Base-by-base conservation (phyloP, 73 alveolate species). In the Breviolum minutum region DNA sequence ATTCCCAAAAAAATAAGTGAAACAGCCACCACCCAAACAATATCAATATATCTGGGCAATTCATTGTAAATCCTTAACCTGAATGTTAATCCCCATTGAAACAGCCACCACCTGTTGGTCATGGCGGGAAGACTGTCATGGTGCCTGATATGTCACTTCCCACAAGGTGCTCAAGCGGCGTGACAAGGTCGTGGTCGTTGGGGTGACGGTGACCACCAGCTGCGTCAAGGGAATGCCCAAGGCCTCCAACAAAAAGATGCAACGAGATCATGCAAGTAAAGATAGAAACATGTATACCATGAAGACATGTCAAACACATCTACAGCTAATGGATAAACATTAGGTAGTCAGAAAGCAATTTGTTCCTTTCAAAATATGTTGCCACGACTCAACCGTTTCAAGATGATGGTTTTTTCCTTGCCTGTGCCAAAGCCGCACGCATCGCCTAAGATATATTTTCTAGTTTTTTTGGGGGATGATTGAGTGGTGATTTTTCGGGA, bases 141-240 rank as follows among this genome's bases (percentile, higher is more conserved):
- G 92, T 61, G 96, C 97, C 97, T 91, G 88, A 79, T 91, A 91
- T 48, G 27, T 62, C 80, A 91, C 97, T 66, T 79, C 79, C 97
- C 97, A 91, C 48, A 32, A 30, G 77, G n/a, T 16, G 32, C 89
- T 60, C 30, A 71, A 79, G 48, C 97, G 88, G 68, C 89, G 89
- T 13, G 40, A 27, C 3, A 13, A 14, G 16, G 85, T 26, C 9
- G 95, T 30, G 7, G 91, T 0, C 48, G 22, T 32, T 40, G 84
- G 69, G 17, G 89, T 91, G 32, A 74, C 97, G 88, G 89, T 91
- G 80, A 91, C 97, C 54, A 91, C 26, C 22, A 89, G 84, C 76
- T 61, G 60, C 60, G 64, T 14, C 73, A 69, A n/a, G 16, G 96
- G 96, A 16, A 89, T 91, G 71, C 97, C 89, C 69, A 74, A 79